Evolutionary conservation across 192 early-diverging fungal genomes (phyloP), one percentile per base, ranked within the genome.

Genomic region (Podila verticillata): DNA sequence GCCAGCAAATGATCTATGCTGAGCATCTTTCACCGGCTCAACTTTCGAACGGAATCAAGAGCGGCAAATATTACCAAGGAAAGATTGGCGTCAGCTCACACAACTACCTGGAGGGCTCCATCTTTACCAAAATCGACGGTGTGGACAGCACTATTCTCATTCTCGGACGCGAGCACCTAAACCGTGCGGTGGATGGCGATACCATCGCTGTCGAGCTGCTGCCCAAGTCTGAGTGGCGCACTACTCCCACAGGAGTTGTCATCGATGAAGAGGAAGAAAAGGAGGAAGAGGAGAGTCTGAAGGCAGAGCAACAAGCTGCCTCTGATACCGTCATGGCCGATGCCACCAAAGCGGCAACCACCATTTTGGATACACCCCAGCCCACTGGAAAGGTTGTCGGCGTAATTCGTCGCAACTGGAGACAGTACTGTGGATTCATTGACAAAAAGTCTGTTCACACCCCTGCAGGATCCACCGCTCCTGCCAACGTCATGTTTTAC

Each of bases 401-500:
- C 17, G 92, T 99, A 54, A 94, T 99, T 74, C 92, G 95, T 63
- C 93, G 95, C 64, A 97, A 96, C 84, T 98, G 97, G 96, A 87
- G 95, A 68, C 92, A 93, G 49, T 87, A 93, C 74, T 99, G 98
- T 82, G 96, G 96, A 34, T 96, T 93, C 60, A 92, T 98, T 39
- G 95, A 94, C 57, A 87, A 89, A 48, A 86, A 93, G 81, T 89
- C 89, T 47, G 73, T 90, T 28, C 66, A 89, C 74, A 87, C 79
- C 32, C 85, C 85, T n/a, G 72, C 85, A 28, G 87, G 89, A 17
- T 86, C 89, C 10, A 89, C 85, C 17, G 85, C 84, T 0, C 83
- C 89, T 10, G 91, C 94, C 68, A 89, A 87, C 66, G 94, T 98
- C 15, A 87, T 94, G 65, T 93, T 97, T 72, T 87, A 87, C 82